Evolutionary conservation across 371 early-diverging fungal genomes (phyloP).

Genomic region (Apophysomyces sp.): DNA sequence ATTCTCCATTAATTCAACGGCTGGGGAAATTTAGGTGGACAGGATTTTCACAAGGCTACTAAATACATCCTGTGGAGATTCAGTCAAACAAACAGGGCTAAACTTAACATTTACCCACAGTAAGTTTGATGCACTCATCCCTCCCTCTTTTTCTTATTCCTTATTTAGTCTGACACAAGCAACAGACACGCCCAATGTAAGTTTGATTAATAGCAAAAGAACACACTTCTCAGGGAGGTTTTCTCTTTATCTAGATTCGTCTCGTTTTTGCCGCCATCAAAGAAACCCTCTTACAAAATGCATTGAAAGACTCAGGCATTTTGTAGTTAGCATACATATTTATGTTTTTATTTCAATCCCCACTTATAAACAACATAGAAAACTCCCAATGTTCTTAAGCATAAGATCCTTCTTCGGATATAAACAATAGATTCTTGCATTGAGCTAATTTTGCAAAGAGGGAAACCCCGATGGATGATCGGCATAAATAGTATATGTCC

Average conservation of each 20-base stretch:
- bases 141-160: not conserved
- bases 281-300: slow-evolving; percentile 64
- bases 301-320: slow-evolving; percentile 56
- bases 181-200: slow-evolving; percentile 69
- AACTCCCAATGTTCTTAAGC: not conserved
- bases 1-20: too few relatives aligned
- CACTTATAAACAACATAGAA: slow-evolving; percentile 3
- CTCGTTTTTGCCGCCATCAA: slow-evolving; percentile 68
- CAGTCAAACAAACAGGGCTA: slow-evolving; percentile 71
- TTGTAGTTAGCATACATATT: slow-evolving; percentile 23
- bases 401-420: not conserved
- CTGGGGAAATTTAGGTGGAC: slow-evolving; percentile 55
- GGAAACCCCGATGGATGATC: not conserved
- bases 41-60: slow-evolving; percentile 69
- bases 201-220: not conserved
- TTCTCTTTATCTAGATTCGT: slow-evolving; percentile 13
- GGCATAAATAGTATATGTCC: not conserved
- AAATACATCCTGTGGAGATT: slow-evolving; percentile 82
- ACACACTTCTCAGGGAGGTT: not conserved
- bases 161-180: slow-evolving; percentile 69
- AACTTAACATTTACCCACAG: slow-evolving; percentile 80
- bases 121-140: slow-evolving; percentile 30
- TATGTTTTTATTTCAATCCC: not conserved
- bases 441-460: not conserved
- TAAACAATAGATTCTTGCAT: not conserved